Evolutionary conservation across 441 rosid species (phyloP), one percentile per base, ranked within the genome.

Genomic region (Populus tomentosa): DNA sequence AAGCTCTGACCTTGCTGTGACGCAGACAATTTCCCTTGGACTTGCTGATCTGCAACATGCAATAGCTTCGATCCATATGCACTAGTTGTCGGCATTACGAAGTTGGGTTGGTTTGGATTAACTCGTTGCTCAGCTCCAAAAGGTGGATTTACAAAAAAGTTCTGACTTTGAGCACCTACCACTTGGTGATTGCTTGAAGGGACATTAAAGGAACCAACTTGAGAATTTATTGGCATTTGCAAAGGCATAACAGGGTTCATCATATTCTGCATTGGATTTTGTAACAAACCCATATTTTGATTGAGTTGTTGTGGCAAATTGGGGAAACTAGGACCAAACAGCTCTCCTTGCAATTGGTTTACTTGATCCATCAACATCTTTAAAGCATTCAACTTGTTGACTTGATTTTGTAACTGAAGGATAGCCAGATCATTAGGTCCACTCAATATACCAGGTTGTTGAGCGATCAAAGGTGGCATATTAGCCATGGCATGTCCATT

Each of bases 261-360:
- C 32, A 24, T 65, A 65, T 65, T 65, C 68, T 65, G 68, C 26
- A 65, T 9, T 65, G 26, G 68, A 65, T 65, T 65, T 67, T 38
- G 72, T 71, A 69, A 72, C 56, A 84, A 77, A 66, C 76, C 84
- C 83, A 81, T 65, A 75, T 73, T 88, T 36, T 81, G 87, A 79
- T 53, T 78, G 30, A 79, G 70, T 63, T 84, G 89, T 7, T 85
- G 90, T 73, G 88, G 85, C 75, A 88, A 80, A 77, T 86, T 90
- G 62, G 87, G 14, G 70, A 84, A 76, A 76, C 81, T 80, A 71
- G 74, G 81, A 2, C 67, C 64, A 50, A 83, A 80, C 9, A 74
- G 38, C 75, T 87, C 89, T 26, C 84, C 80, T 59, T 85, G 87
- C 76, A 69, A 69, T 80, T 83, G 72, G 70, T 77, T 82, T 72